Evolutionary conservation across 345 rosid species (phyloP).

Genomic region (Pugionium dolabratum): DNA sequence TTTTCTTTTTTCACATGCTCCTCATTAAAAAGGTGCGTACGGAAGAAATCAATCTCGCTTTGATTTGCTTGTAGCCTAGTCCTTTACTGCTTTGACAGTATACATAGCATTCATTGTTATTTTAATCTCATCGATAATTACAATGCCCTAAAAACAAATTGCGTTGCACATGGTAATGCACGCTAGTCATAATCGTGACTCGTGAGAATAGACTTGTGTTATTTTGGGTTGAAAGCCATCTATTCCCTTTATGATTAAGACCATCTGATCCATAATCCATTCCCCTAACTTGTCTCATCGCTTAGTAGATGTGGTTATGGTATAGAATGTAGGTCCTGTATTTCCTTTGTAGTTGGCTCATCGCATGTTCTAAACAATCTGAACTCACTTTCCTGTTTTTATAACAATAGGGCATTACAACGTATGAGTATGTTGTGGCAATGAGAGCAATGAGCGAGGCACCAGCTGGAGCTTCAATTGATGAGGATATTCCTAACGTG

Average conservation of each 20-base stretch:
- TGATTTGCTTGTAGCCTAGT: not conserved
- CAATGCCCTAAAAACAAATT: not conserved
- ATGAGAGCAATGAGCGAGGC: conserved; percentile 99
- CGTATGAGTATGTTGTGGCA: conserved; percentile 96
- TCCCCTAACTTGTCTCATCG: not conserved
- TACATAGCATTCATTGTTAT: conserved; percentile 1
- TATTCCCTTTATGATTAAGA: not conserved
- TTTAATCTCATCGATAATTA: not conserved
- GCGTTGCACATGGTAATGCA: conserved; percentile 4
- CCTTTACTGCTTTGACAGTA: not conserved
- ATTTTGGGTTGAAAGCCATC: not conserved
- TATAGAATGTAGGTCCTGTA: not conserved
- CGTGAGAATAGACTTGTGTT: not conserved
- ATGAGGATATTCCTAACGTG: conserved; percentile 75
- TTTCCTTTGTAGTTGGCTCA: not conserved
- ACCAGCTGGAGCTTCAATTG: conserved; percentile 73
- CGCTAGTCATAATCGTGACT: conserved; percentile 17
- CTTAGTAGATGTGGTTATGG: not conserved
- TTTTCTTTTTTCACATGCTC: conserved; percentile 93
- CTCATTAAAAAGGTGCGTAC: conserved; percentile 82
- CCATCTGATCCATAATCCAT: conserved; percentile 3
- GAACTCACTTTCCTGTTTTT: not conserved
- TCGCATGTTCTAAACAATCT: conserved; percentile 2
- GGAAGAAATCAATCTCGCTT: not conserved
- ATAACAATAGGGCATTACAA: conserved; percentile 73